These are phyloP conservation scores for Colletotrichum sp. DNA, from an alignment of 2,329 filamentous ascomycete genomes.

Conservation along the genomic window DNA sequence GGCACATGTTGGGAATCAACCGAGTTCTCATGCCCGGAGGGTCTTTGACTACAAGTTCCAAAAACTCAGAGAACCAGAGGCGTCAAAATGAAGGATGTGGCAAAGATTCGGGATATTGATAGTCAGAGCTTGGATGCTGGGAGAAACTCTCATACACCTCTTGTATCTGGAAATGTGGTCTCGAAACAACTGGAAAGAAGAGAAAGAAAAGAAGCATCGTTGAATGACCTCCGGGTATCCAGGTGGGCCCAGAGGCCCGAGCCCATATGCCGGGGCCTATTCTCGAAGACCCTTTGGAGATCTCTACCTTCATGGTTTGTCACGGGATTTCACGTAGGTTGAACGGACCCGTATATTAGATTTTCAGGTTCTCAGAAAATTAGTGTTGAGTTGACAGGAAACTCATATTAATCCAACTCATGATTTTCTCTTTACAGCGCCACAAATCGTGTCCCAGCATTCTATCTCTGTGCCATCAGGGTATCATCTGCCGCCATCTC, in stretches of 20 bases:
- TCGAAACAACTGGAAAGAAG: no score
- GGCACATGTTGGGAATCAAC: no score
- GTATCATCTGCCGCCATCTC: background rate
- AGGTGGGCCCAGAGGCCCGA: background rate
- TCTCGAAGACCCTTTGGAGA: background rate
- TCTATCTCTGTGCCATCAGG: background rate
- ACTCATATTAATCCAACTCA: background rate
- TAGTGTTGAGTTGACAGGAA: background rate
- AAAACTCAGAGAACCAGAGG: no score
- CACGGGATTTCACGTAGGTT: background rate
- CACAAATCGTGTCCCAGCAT: background rate
- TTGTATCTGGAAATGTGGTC: no score
- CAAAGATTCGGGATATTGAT: no score
- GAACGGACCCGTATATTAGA: fast-evolving
- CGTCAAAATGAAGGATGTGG: no score
- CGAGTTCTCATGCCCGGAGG: no score
- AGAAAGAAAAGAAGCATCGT: fast-evolving
- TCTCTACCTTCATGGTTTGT: background rate
- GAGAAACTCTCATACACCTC: no score
- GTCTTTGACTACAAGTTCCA: no score
- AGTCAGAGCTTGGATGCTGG: no score
- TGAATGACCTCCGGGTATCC: background rate
- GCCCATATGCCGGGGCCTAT: background rate
- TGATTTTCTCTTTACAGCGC: background rate
- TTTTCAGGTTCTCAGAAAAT: background rate